Percentiles rank a stretch among this genome's conserved stretches.
Evolutionary conservation across 164 flowering plant genomes (phyloP).

Genomic region (Paratinospora sagittata): DNA sequence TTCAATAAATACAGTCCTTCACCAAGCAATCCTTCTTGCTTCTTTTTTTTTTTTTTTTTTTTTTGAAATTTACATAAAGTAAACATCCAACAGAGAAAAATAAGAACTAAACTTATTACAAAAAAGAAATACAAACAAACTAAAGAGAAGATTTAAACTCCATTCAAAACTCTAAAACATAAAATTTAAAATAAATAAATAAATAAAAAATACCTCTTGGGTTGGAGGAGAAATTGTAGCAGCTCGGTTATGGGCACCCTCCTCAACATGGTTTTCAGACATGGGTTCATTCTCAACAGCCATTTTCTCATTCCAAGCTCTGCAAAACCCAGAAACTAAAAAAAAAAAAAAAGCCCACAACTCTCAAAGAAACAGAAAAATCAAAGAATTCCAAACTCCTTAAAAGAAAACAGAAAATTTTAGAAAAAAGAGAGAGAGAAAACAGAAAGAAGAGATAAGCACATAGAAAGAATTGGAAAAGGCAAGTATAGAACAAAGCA

Average conservation of each 20-base stretch:
- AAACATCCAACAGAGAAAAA: background rate
- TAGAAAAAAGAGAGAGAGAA: background rate
- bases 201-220: constrained; percentile 20
- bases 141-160: no score
- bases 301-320: constrained; percentile 12
- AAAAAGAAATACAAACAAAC: background rate
- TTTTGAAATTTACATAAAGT: no score
- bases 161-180: no score
- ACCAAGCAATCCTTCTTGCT: no score
- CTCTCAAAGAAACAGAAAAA: background rate
- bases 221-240: constrained; percentile 15
- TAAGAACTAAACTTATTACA: no score
- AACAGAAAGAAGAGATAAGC: background rate
- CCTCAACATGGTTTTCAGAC: constrained; percentile 4
- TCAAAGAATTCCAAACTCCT: background rate
- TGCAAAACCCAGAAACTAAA: constrained; percentile 7
- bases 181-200: background rate
- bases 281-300: constrained; percentile 20
- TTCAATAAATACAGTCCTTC: no score
- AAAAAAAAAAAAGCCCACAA: background rate
- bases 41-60: no score
- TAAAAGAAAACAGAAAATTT: background rate
- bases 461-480: background rate
- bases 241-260: no score
- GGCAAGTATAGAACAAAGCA: no score